A percentile compares a stretch with the other conserved stretches of the same genome.
phyloP scores from a whole-genome alignment of 495 filamentous ascomycete species.

The Lineolata rhizophorae region DNA sequence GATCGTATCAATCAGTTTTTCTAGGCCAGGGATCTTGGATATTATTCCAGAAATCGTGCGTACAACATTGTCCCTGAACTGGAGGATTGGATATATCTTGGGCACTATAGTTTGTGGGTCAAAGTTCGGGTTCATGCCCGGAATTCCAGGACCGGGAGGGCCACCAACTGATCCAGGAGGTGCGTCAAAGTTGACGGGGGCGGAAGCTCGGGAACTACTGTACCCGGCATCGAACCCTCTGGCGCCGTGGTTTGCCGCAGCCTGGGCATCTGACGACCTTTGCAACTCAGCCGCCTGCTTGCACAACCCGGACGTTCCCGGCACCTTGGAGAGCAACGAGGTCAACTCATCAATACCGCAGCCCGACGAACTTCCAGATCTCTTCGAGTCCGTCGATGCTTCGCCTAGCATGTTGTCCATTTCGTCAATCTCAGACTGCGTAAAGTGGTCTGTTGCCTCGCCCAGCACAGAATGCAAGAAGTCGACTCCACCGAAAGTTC shows the following conservation, averaged over 20 bases:
- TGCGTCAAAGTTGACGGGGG: conserved; percentile 16
- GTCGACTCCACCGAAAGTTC: conserved; percentile 85
- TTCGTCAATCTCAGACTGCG: conserved; percentile 83
- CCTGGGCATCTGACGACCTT: conserved; percentile 49
- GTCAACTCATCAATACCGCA: conserved; percentile 32
- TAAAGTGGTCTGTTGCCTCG: conserved; percentile 88
- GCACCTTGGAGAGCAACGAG: conserved; percentile 52
- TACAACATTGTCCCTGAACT: conserved; percentile 85
- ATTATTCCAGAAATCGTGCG: conserved; percentile 61
- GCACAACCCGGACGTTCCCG: conserved; percentile 57
- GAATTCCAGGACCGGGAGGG: conserved; percentile 31
- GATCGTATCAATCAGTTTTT: conserved; percentile 70
- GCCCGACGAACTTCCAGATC: conserved; percentile 22
- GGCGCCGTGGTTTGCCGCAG: conserved; percentile 16
- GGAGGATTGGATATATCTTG: conserved; percentile 85
- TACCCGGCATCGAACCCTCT: conserved; percentile 11
- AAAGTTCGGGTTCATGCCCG: conserved; percentile 49
- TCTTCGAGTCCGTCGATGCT: conserved; percentile 28
- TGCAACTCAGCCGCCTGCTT: conserved; percentile 57
- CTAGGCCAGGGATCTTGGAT: conserved; percentile 79
- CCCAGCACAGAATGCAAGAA: conserved; percentile 95
- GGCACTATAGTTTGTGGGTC: conserved; percentile 62
- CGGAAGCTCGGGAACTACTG: conserved; percentile 9
- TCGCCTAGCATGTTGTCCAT: conserved; percentile 64
- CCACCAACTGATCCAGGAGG: conserved; percentile 28